Evolutionary conservation across 257 asterid genomes (phyloP).

Genomic region (Eustoma russellianum): DNA sequence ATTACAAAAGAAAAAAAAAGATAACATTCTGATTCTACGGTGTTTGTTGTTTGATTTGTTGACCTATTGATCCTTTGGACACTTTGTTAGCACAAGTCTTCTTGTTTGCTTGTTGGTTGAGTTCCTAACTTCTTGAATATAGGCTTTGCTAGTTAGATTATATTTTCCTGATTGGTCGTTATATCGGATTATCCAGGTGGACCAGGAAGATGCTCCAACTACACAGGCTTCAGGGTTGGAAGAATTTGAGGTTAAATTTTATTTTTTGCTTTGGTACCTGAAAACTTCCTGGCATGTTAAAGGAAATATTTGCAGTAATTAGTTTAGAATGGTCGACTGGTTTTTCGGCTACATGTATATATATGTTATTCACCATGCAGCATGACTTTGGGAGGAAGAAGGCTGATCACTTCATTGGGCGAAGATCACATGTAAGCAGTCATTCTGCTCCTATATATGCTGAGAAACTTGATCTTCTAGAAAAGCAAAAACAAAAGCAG

Average conservation of each 20-base stretch:
- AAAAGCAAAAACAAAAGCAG: conserved; percentile 49
- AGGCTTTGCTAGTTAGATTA: no score
- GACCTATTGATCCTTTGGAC: no score
- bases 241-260: conserved; percentile 34
- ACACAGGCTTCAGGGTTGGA: conserved; percentile 39
- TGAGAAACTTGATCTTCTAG: conserved; percentile 68
- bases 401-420: conserved; percentile 40
- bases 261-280: not conserved
- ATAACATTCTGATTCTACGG: no score
- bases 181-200: conserved; percentile 36
- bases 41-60: no score
- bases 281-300: not conserved
- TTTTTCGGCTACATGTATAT: not conserved
- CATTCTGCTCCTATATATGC: conserved; percentile 87
- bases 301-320: not conserved
- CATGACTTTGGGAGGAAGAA: conserved; percentile 34
- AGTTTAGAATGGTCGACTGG: not conserved
- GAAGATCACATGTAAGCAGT: conserved; percentile 42
- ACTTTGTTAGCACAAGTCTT: no score
- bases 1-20: no score
- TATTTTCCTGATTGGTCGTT: no score
- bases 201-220: conserved; percentile 44
- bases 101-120: no score
- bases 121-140: no score
- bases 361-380: conserved; percentile 14